Conservation (phyloP, 176 grass and related monocot genomes). For the Cocos nucifera region DNA sequence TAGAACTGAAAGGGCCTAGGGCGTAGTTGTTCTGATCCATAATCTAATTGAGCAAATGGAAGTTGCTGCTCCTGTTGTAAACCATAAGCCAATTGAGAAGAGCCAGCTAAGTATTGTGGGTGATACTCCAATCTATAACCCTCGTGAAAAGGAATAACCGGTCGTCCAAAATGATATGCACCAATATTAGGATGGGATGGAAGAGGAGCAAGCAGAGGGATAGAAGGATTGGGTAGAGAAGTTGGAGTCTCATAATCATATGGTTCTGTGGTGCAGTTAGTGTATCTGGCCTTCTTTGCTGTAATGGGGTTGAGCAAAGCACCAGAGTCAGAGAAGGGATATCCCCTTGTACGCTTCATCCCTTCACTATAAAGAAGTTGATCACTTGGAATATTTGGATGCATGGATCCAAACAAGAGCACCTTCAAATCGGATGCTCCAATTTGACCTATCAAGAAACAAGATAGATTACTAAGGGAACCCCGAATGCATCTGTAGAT, state of each 20-base stretch:
- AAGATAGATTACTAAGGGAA: slow-evolving; percentile 31
- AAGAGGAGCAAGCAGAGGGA: background rate
- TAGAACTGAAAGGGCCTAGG: background rate
- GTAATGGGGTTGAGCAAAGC: background rate
- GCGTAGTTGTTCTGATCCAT: slow-evolving; percentile 13
- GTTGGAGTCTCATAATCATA: background rate
- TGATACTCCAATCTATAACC: background rate
- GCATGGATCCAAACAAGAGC: slow-evolving; percentile 41
- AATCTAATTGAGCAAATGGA: slow-evolving; percentile 2
- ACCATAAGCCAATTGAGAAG: slow-evolving; percentile 28
- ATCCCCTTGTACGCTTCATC: slow-evolving; percentile 3
- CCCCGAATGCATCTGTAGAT: slow-evolving; percentile 38
- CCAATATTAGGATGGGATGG: background rate
- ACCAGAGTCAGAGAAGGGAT: background rate
- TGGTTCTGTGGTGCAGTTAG: background rate
- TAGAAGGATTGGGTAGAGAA: background rate
- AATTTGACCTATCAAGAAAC: slow-evolving; percentile 50
- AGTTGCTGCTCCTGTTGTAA: slow-evolving; percentile 1
- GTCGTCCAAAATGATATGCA: no score
- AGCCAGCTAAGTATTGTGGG: slow-evolving; percentile 16
- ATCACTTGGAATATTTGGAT: slow-evolving; percentile 4
- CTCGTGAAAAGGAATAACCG: no score
- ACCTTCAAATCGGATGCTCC: slow-evolving; percentile 26
- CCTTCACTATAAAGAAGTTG: background rate
- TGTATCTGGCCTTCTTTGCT: slow-evolving; percentile 18